Evolutionary conservation across 176 grass and related monocot genomes (phyloP), one percentile per base, ranked within the genome.

Genomic region (Pontederia crassipes): DNA sequence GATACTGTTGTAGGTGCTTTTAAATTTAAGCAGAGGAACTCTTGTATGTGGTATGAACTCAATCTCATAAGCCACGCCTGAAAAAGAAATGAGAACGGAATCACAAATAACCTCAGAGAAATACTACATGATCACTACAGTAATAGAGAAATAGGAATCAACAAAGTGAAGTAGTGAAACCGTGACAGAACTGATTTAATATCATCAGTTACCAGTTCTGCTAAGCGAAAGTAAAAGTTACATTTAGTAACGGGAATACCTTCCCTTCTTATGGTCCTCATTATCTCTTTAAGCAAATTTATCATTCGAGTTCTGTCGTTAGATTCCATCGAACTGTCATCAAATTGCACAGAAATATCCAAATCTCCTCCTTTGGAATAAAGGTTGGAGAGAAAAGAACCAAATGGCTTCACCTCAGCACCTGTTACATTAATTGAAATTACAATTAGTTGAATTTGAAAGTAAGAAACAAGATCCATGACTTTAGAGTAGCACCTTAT

Each of bases 311-410:
- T 88, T 74, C 68, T 83, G 73, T 4, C 78, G 48, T 40, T 48
- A 52, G 66, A 66, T 4, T 29, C 12, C 59, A 51, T 62, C 28
- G 47, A 71, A 24, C 11, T 20, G 72, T 46, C 65, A 9, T 61
- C 2, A 54, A 85, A 67, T 61, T 84, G 68, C 62, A 97, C 70
- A 45, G 92, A 97, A 62, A 97, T 70, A 80, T 97, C 92, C 77
- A 97, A 75, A 74, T 97, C 92, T 27, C 92, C 87, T 56, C 86
- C 88, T 72, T 91, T 97, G 24, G 79, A 79, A 72, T 91, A 97
- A 67, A 97, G 92, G 55, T 91, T 77, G 17, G 92, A 91, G 73
- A 85, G 67, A 83, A 88, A 97, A 52, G 92, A 97, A 73, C 92
- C 92, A 85, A 97, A 97, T 45, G 92, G 84, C 78, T 65, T 71